Conservation (phyloP, 2,329 filamentous ascomycete genomes). For the Fusarium bactridioides region DNA sequence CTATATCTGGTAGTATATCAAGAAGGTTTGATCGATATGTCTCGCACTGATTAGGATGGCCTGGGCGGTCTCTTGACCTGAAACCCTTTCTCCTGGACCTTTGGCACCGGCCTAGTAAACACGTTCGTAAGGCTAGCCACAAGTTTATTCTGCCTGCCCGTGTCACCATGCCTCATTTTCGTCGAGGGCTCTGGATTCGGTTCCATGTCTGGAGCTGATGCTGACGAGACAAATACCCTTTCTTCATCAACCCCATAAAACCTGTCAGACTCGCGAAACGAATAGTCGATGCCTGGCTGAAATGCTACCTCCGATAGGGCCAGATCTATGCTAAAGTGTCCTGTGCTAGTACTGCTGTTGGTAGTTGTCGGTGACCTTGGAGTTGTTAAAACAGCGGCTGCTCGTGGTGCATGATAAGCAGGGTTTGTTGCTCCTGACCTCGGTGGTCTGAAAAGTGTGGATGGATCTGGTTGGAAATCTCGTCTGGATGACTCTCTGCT, state of each 20-base stretch:
- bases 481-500: not conserved
- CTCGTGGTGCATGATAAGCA: not conserved
- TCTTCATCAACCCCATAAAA: not conserved
- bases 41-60: not conserved
- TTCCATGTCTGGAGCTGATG: fast-evolving
- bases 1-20: not conserved
- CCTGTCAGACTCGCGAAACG: not conserved
- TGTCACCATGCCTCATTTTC: fast-evolving
- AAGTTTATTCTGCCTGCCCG: not conserved
- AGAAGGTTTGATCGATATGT: not conserved
- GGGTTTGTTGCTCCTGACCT: not conserved
- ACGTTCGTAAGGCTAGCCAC: not conserved
- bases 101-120: not conserved
- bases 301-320: not conserved
- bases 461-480: not conserved
- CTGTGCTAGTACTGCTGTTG: not conserved
- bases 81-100: not conserved
- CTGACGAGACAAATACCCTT: not conserved
- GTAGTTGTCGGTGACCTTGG: fast-evolving
- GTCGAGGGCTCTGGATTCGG: too few relatives aligned
- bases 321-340: not conserved
- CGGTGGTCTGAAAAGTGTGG: not conserved
- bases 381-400: fast-evolving
- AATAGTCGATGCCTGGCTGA: not conserved
- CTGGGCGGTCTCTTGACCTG: not conserved